Percentiles rank a stretch among this genome's conserved stretches.
phyloP scores from a whole-genome alignment of 2,329 filamentous ascomycete species.

The Chaetothyriales sp. region DNA sequence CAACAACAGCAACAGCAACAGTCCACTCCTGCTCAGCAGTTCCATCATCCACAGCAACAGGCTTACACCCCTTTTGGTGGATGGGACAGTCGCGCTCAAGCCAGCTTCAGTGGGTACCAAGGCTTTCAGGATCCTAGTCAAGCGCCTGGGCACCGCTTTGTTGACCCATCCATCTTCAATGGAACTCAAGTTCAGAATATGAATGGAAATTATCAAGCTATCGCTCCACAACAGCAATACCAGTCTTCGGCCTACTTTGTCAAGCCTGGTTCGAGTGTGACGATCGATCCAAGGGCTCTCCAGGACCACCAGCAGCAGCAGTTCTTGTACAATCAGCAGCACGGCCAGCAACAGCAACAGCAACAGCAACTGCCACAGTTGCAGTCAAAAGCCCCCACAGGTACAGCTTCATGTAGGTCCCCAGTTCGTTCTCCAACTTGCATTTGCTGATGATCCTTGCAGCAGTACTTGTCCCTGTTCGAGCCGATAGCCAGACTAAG shows the following conservation, averaged over 20 bases:
- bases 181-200: slow-evolving; percentile 1
- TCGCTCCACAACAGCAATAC: slow-evolving; percentile 17
- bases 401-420: neutral
- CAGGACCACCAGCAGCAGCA: slow-evolving; percentile 15
- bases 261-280: slow-evolving; percentile 5
- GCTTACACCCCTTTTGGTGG: neutral
- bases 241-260: slow-evolving; percentile 17
- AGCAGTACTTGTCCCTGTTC: slow-evolving; percentile 17
- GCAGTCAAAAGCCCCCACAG: slow-evolving; percentile 1
- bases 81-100: neutral
- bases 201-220: neutral
- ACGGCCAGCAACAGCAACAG: neutral
- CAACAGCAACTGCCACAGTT: neutral
- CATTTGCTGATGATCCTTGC: slow-evolving; percentile 2
- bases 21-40: slow-evolving; percentile 7
- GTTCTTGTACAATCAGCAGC: slow-evolving; percentile 3
- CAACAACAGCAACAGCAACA: neutral
- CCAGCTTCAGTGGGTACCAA: neutral
- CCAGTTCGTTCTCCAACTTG: neutral
- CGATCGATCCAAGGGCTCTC: slow-evolving; percentile 11
- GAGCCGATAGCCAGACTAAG: neutral
- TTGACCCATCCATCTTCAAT: slow-evolving; percentile 21
- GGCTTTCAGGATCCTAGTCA: slow-evolving; percentile 10
- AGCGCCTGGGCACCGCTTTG: slow-evolving; percentile 4
- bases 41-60: neutral